Conservation (phyloP, 441 rosid genomes). For the Jatropha multifida region DNA sequence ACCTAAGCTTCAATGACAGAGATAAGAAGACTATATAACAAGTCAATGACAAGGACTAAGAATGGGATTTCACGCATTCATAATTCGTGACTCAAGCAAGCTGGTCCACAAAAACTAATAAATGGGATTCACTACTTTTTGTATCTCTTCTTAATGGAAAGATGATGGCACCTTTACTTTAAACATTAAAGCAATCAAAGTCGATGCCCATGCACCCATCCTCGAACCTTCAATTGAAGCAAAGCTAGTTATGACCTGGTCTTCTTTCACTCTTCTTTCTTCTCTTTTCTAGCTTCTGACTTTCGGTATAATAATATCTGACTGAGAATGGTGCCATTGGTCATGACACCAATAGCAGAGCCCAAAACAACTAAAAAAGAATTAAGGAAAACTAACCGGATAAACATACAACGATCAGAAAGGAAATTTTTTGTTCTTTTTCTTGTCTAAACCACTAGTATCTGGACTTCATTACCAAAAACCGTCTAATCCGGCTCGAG, state of each 20-base stretch:
- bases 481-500: too few relatives aligned
- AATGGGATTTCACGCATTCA: too few relatives aligned
- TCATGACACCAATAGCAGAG: slow-evolving; percentile 59
- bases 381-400: slow-evolving; percentile 35
- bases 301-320: slow-evolving; percentile 71
- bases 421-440: too few relatives aligned
- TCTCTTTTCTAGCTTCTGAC: slow-evolving; percentile 48
- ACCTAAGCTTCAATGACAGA: too few relatives aligned
- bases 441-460: too few relatives aligned
- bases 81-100: background rate
- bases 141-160: background rate
- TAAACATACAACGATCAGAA: background rate
- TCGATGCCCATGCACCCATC: slow-evolving; percentile 2
- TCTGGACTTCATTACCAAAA: too few relatives aligned
- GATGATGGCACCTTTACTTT: background rate
- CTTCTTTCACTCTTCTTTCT: slow-evolving; percentile 53
- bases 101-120: background rate
- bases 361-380: slow-evolving; percentile 61
- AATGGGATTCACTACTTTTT: background rate
- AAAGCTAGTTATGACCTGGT: slow-evolving; percentile 13
- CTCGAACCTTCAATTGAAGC: slow-evolving; percentile 6
- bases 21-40: too few relatives aligned
- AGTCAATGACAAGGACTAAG: too few relatives aligned
- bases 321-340: slow-evolving; percentile 77
- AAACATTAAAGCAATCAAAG: background rate